phyloP scores from a whole-genome alignment of 148 eudicot species.

The Rhododendron williamsianum region DNA sequence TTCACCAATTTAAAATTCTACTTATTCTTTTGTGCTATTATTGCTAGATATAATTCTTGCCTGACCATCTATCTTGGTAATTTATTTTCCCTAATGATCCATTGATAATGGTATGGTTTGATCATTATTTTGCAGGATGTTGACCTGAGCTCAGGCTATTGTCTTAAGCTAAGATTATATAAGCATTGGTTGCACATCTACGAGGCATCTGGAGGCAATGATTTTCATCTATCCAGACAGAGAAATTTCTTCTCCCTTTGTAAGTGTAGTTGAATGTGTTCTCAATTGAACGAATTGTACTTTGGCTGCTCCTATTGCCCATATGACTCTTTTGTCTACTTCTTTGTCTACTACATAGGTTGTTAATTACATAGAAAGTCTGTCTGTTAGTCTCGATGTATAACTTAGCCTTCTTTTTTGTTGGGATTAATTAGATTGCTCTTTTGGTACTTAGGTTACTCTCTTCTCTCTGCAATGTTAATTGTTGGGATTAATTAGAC shows the following conservation, averaged over 20 bases:
- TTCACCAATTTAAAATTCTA: background rate
- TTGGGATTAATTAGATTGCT: background rate
- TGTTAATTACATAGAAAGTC: background rate
- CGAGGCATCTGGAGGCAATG: slow-evolving; percentile 53
- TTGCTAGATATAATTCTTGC: background rate
- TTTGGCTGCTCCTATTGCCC: background rate
- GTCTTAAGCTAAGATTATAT: slow-evolving; percentile 53
- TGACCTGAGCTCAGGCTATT: slow-evolving; percentile 32
- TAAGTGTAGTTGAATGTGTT: slow-evolving; percentile 37
- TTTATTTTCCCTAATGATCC: background rate
- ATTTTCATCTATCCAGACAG: slow-evolving; percentile 67
- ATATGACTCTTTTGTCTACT: background rate
- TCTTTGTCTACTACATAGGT: background rate
- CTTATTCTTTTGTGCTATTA: background rate
- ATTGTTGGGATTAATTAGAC: background rate
- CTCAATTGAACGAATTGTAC: background rate
- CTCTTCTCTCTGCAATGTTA: background rate
- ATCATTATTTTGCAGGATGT: slow-evolving; percentile 41
- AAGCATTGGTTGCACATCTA: slow-evolving; percentile 74
- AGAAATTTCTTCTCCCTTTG: slow-evolving; percentile 73
- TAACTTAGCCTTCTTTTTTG: background rate
- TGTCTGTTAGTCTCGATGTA: background rate
- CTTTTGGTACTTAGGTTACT: background rate
- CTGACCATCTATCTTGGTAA: background rate
- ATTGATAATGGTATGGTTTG: background rate